Conservation (phyloP, 2,329 filamentous ascomycete genomes). For the Botrytis tulipae region DNA sequence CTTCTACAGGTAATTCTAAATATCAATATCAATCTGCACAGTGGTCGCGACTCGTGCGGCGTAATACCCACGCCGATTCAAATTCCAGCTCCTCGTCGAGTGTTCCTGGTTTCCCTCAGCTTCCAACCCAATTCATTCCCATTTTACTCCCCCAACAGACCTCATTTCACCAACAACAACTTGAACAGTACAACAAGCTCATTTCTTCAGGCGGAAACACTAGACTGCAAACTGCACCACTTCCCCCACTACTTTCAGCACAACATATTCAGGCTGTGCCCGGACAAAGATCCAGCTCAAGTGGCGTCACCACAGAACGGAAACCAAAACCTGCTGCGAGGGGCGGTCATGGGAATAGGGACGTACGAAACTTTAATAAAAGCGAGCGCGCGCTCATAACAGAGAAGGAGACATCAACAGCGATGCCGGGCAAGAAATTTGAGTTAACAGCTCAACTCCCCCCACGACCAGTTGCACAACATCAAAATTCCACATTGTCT, state of each 20-base stretch:
- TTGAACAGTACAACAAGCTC: constrained; percentile 65
- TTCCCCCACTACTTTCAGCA: constrained; percentile 54
- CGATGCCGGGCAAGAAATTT: constrained; percentile 38
- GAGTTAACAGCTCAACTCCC: constrained; percentile 35
- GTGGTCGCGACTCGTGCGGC: constrained; percentile 40
- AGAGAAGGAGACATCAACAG: constrained; percentile 50
- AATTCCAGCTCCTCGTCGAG: constrained; percentile 30
- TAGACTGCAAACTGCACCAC: constrained; percentile 55
- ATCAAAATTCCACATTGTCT: constrained; percentile 49
- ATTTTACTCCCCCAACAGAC: constrained; percentile 58
- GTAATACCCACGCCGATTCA: constrained; percentile 37
- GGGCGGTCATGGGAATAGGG: constrained; percentile 58
- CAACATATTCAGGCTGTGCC: constrained; percentile 56
- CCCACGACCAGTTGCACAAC: constrained; percentile 41
- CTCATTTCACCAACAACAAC: constrained; percentile 59
- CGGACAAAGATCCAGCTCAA: constrained; percentile 52
- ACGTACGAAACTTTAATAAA: constrained; percentile 55
- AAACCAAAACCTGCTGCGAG: constrained; percentile 50
- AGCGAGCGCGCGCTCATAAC: constrained; percentile 61
- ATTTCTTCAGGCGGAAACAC: constrained; percentile 51
- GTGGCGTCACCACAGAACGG: constrained; percentile 40
- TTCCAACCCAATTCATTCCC: constrained; percentile 52
- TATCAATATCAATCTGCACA: constrained; percentile 41
- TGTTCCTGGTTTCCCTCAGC: constrained; percentile 34
- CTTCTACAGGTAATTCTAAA: constrained; percentile 36